Percentiles rank a stretch among this genome's conserved stretches.
Conservation (phyloP, 495 filamentous ascomycete genomes). For the Lepraria neglecta region DNA sequence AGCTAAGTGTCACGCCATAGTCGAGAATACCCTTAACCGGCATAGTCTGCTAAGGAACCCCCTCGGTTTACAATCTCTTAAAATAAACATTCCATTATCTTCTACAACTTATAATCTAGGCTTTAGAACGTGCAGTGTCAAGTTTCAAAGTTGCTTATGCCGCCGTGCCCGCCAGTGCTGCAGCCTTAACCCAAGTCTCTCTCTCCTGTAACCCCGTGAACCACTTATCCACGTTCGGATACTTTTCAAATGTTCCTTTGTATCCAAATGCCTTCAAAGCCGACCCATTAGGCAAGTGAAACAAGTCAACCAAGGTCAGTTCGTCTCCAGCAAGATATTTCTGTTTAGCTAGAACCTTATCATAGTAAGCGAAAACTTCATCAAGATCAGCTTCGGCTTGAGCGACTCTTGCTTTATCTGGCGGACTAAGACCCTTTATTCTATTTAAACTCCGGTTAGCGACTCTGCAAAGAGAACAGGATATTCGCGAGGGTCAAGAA, state of each 20-base stretch:
- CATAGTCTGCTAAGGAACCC: background rate
- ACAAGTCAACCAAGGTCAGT: slow-evolving; percentile 30
- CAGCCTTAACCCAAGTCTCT: slow-evolving; percentile 22
- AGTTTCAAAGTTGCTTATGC: slow-evolving; percentile 8
- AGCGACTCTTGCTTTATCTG: slow-evolving; percentile 25
- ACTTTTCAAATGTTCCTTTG: slow-evolving; percentile 20
- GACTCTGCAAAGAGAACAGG: background rate
- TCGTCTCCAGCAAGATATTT: slow-evolving; percentile 32
- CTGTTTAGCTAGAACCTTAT: slow-evolving; percentile 28
- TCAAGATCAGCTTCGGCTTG: slow-evolving; percentile 23
- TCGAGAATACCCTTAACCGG: background rate
- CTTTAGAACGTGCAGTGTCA: slow-evolving; percentile 1
- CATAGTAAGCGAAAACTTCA: slow-evolving; percentile 25
- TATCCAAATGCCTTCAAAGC: slow-evolving; percentile 21
- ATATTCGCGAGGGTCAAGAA: slow-evolving; percentile 5
- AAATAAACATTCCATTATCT: background rate
- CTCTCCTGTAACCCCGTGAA: slow-evolving; percentile 16
- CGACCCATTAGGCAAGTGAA: slow-evolving; percentile 26
- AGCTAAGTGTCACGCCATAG: background rate
- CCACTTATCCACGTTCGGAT: slow-evolving; percentile 19
- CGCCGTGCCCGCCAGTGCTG: slow-evolving; percentile 12
- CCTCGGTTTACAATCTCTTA: background rate
- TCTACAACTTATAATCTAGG: background rate
- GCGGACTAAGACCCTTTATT: slow-evolving; percentile 22
- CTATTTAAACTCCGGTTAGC: slow-evolving; percentile 18